Evolutionary conservation across 805 yeast species (phyloP).

Genomic region (Wickerhamomyces kurtzmanii): DNA sequence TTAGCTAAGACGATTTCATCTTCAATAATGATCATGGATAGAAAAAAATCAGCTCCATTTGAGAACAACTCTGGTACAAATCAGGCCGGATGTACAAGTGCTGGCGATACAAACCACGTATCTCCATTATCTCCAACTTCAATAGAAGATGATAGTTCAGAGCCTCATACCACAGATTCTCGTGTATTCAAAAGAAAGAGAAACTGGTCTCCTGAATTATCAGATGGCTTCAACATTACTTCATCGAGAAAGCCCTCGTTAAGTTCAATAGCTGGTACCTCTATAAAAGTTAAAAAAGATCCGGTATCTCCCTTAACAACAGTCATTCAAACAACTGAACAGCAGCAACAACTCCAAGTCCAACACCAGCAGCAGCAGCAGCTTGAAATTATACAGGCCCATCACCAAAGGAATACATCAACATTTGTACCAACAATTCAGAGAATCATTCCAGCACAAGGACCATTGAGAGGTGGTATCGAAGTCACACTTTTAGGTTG

Average conservation of each 20-base stretch:
- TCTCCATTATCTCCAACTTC: constrained; percentile 51
- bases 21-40: constrained; percentile 87
- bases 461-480: constrained; percentile 93
- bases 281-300: constrained; percentile 28
- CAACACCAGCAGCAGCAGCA: constrained; percentile 4
- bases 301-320: constrained; percentile 29
- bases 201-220: constrained; percentile 22
- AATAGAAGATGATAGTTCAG: constrained; percentile 50
- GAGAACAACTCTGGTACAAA: constrained; percentile 5
- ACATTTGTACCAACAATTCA: constrained; percentile 34
- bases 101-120: no score
- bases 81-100: no score
- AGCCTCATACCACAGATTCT: constrained; percentile 29
- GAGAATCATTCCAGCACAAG: constrained; percentile 89
- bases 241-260: constrained; percentile 24
- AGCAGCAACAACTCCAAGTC: constrained; percentile 3
- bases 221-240: constrained; percentile 27
- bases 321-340: constrained; percentile 2
- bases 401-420: constrained; percentile 6
- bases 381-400: constrained; percentile 1
- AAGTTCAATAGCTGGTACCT: constrained; percentile 23
- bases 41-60: constrained; percentile 42
- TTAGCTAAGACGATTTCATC: constrained; percentile 66
- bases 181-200: constrained; percentile 39
- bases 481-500: constrained; percentile 88